phyloP scores from a whole-genome alignment of 768 basidiomycete genomes.

The Tulasnella sp. region DNA sequence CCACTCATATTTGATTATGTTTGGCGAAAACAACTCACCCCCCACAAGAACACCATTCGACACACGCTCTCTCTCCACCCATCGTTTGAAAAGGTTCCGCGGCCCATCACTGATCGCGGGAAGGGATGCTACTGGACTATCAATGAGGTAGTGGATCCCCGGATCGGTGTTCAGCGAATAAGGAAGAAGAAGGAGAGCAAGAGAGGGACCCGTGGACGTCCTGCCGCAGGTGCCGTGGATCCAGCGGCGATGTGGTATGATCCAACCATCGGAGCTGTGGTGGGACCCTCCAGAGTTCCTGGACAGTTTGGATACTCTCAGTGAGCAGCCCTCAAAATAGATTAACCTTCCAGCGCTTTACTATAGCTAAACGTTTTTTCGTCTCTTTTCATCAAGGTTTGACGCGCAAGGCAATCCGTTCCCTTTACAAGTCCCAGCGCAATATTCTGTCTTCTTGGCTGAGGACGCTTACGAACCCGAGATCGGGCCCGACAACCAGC shows the following conservation, averaged over 20 bases:
- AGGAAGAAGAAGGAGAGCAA: conserved; percentile 49
- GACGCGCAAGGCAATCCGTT: conserved; percentile 14
- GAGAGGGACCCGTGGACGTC: conserved; percentile 12
- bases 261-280: background rate
- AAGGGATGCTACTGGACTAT: conserved; percentile 92
- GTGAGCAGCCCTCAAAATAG: background rate
- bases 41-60: conserved; percentile 68
- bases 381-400: background rate
- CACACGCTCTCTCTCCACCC: conserved; percentile 86
- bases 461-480: conserved; percentile 14
- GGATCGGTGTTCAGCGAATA: conserved; percentile 73
- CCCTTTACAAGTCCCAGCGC: conserved; percentile 9
- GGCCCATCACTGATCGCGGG: conserved; percentile 82
- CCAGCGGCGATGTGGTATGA: background rate
- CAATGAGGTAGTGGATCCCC: conserved; percentile 17
- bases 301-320: background rate
- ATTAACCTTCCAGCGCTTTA: background rate
- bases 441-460: background rate
- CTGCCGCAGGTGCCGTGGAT: conserved; percentile 6
- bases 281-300: background rate
- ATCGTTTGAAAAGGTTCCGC: conserved; percentile 83
- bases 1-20: conserved; percentile 11
- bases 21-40: conserved; percentile 1
- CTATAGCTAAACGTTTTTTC: background rate
- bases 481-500: background rate